phyloP scores from a whole-genome alignment of 768 basidiomycete genomes.

The Rickenella mellea region DNA sequence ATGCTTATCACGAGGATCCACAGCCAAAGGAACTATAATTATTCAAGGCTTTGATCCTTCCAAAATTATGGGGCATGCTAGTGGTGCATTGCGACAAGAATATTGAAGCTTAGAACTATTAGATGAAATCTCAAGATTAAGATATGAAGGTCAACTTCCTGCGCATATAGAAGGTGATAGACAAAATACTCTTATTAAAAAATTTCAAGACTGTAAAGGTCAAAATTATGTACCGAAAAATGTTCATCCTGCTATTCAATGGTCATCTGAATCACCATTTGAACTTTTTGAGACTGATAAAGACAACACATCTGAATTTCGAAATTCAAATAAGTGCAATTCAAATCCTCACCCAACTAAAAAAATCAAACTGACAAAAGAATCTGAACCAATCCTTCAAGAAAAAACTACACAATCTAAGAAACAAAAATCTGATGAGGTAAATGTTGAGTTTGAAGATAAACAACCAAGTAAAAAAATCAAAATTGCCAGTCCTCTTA shows the following conservation, averaged over 20 bases:
- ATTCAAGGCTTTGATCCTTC: constrained; percentile 15
- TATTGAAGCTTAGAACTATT: constrained; percentile 25
- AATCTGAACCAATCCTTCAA: too few relatives aligned
- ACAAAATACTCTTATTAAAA: constrained; percentile 13
- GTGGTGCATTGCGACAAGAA: constrained; percentile 22
- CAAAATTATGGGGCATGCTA: constrained; percentile 17
- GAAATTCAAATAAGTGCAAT: too few relatives aligned
- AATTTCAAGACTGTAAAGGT: constrained; percentile 14
- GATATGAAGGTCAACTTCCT: constrained; percentile 13
- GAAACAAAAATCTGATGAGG: too few relatives aligned
- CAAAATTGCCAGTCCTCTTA: too few relatives aligned
- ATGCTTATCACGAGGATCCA: constrained; percentile 18
- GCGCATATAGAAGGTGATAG: constrained; percentile 8
- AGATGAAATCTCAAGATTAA: constrained; percentile 21
- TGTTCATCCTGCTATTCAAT: constrained; percentile 6
- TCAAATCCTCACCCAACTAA: too few relatives aligned
- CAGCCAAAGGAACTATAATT: constrained; percentile 21
- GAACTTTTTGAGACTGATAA: not conserved
- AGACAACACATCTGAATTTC: too few relatives aligned
- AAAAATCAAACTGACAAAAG: too few relatives aligned
- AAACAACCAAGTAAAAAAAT: not conserved
- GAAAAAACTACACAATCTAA: too few relatives aligned
- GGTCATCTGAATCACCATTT: constrained; percentile 12
- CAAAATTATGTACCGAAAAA: constrained; percentile 11
- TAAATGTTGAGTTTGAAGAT: too few relatives aligned